Evolutionary conservation across 2,329 filamentous ascomycete genomes (phyloP), one percentile per base, ranked within the genome.

Genomic region (Allantophomopsis cytisporea): DNA sequence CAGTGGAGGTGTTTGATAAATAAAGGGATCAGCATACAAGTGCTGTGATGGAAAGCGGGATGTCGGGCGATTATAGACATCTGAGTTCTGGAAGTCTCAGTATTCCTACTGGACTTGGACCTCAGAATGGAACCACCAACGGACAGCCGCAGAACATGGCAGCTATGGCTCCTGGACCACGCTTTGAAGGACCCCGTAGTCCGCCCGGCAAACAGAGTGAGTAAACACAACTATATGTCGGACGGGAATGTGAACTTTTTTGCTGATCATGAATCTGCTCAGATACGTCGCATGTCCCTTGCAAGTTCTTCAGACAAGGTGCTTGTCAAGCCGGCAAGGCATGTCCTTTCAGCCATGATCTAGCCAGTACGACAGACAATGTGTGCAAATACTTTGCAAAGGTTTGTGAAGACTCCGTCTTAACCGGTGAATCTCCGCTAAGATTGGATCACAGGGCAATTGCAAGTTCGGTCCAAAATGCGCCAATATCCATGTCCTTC

Each of bases 311-410:
- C 63, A 80, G 87, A 39, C 86, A 94, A 66, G 88, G 89, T 59
- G 80, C 86, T 54, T 98, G 91, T 61, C 89, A 96, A 71, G 91
- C 91, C 42, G 91, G 91, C 51, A 84, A 83, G 59, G 86, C 88
- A 48, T 98, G 91, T 65, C 91, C 91, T 32, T 98, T 96, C 63
- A 85, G 87, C 53, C 91, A 98, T 64, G 89, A 93, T 47, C 78
- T 91, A 47, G 84, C 91, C 57, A 73, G 79, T 21, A 76, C 87
- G 32, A 75, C 83, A 38, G 86, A 95, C 59, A 88, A 83, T 45
- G 78, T 93, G 48, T 98, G 91, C 79, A 98, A 96, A 64, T 98
- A 96, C 65, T 98, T 96, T 60, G 83, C 88, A 56, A 98, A 96
- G 80, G 87, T 94, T 66, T 52, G 66, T 59, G 35, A 7, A 12